Conservation (phyloP, 495 filamentous ascomycete genomes). For the Trichoderma asperelloides region DNA sequence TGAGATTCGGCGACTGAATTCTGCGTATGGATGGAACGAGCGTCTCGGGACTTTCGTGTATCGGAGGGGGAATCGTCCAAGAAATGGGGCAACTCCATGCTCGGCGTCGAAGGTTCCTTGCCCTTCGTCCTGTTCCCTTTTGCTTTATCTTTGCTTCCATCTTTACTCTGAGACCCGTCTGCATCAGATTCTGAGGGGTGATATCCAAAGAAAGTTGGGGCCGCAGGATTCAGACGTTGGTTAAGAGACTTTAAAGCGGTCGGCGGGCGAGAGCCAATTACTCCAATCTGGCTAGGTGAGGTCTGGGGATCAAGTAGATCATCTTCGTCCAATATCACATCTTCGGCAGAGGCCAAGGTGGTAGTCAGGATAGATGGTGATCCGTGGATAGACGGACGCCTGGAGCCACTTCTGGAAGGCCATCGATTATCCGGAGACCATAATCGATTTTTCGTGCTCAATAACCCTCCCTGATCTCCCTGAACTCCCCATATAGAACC, state of each 20-base stretch:
- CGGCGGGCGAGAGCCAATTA: constrained; percentile 42
- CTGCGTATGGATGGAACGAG: constrained; percentile 44
- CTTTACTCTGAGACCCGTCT: constrained; percentile 24
- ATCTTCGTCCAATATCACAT: constrained; percentile 40
- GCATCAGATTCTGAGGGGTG: constrained; percentile 36
- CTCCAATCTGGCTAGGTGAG: constrained; percentile 36
- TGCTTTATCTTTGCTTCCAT: constrained; percentile 21
- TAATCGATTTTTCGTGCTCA: constrained; percentile 25
- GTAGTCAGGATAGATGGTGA: constrained; percentile 41
- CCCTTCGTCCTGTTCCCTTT: constrained; percentile 20
- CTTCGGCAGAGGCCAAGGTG: constrained; percentile 39
- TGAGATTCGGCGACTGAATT: constrained; percentile 60
- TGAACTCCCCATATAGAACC: constrained; percentile 40
- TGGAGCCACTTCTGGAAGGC: constrained; percentile 36
- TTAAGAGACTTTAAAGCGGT: constrained; percentile 31
- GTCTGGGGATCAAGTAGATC: constrained; percentile 25
- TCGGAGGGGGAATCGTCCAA: constrained; percentile 49
- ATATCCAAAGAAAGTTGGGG: constrained; percentile 40
- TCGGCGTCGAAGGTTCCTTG: constrained; percentile 26
- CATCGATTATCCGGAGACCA: constrained; percentile 37
- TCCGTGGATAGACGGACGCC: constrained; percentile 39
- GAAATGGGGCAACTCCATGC: constrained; percentile 12
- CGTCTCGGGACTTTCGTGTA: constrained; percentile 50
- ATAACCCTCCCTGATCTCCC: constrained; percentile 11
- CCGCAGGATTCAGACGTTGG: constrained; percentile 41